Evolutionary conservation across 1,139 yeast genomes (phyloP), one percentile per base, ranked within the genome.

Genomic region (Suzukiozyma palmioleophila): DNA sequence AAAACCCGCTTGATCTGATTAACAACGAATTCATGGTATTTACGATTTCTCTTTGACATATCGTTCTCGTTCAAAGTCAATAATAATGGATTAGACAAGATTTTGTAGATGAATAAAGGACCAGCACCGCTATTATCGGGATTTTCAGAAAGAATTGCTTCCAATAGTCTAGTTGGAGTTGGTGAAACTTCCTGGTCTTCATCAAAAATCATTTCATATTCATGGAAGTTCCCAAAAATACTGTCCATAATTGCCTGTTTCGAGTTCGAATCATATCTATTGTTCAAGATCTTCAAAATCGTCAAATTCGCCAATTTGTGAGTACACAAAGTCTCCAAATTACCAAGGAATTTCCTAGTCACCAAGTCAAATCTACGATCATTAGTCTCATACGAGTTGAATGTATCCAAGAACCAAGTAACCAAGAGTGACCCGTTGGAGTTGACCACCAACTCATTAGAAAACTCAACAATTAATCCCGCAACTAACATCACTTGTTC

Each of bases 381-480:
- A 22, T 56, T 52, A 39, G 84, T 70, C 47, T 81, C 78, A 37
- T 75, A 72, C 41, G 83, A 69, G 29, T 75, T 73, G 54, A 90
- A 90, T 1, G 96, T 87, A 57, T 92, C 98, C 57, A 92, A 73
- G 53, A 85, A 85, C 98, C 98, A 92, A 2, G 97, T 89, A 41
- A 92, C 77, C 49, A 94, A 72, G 48, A 92, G 68, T 1, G 96
- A 85, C 25, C 98, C 97, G 59, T 92, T 92, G 43, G 82, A 77
- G 58, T 90, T 89, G 6, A 84, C 77, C 1, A 90, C 89, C 51
- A 92, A 71, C 47, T 83, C 89, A 49, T 84, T 86, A 27, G 94
- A 81, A 65, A 84, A 82, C 39, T 82, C 75, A 18, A 88, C 80
- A 45, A 92, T 86, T 45, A 88, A 79, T 2, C 88, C 81, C 11